Evolutionary conservation across 2,329 filamentous ascomycete species (phyloP), one percentile per base, ranked within the genome.

Genomic region (Alternaria hordeiaustralica): DNA sequence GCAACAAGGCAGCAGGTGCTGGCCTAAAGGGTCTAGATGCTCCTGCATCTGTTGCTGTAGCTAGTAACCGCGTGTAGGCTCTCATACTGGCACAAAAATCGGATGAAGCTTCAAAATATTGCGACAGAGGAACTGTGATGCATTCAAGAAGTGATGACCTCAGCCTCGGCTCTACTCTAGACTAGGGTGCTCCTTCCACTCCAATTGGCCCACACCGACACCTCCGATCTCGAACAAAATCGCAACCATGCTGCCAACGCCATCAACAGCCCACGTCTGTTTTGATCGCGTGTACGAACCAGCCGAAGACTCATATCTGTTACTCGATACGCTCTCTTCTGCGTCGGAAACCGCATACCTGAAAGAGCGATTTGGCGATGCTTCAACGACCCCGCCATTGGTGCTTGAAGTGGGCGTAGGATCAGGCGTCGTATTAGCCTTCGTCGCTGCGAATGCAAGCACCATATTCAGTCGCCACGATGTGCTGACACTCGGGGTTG

Each of bases 201-300:
- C 65, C 66, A 61, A 71, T 74, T 70, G 71, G 65, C 61, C 64
- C 63, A 61, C 64, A 62, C 59, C 54, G 25, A 66, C 63, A 66
- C 26, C 60, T 64, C 63, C 58, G 20, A 58, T 53, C 65, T 64
- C 46, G 60, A 53, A 63, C 53, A 62, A 65, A 66, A 56, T 60
- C 53, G 21, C 58, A 55, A 70, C 51, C 28, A 97, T 97, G 94
- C 88, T 99, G 26, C 94, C 95, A 10, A 99, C 96, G 1, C 96
- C 96, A 13, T 92, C 93, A 61, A 99, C 96, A 3, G 92, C 92
- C 21, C 96, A 99, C 82, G 92, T 98, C 63, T 88, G 91, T 58
- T 97, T 94, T 81, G 88, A 92, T 79, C 89, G 91, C 59, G 90
- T 98, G 71, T 99, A 99, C 82, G 94, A 97, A 77, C 96, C 96